Evolutionary conservation across 176 grass and related monocot genomes (phyloP).

Genomic region (Aegilops speltoides): DNA sequence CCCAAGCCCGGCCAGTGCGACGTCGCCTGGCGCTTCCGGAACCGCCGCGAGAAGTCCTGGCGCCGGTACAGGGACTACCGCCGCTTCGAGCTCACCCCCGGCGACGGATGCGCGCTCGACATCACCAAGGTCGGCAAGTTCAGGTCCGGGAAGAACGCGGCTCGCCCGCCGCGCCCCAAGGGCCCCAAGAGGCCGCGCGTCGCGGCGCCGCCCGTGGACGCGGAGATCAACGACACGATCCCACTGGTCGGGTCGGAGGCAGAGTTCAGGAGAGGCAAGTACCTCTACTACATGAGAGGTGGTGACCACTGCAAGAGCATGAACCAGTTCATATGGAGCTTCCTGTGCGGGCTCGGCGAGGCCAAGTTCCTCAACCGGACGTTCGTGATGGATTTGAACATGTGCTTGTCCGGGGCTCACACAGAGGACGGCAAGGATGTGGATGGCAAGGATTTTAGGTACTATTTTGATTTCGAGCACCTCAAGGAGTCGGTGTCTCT

Average conservation of each 20-base stretch:
- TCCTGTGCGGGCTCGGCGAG: slow-evolving; percentile 86
- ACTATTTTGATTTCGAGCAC: slow-evolving; percentile 96
- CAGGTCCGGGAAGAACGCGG: slow-evolving; percentile 76
- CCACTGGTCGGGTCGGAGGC: slow-evolving; percentile 74
- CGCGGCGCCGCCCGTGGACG: slow-evolving; percentile 27
- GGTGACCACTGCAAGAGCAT: slow-evolving; percentile 97
- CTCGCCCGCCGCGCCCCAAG: slow-evolving; percentile 28
- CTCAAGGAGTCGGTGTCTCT: slow-evolving; percentile 68
- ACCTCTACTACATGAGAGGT: slow-evolving; percentile 87
- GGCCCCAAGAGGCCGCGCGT: slow-evolving; percentile 16
- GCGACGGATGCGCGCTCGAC: slow-evolving; percentile 59
- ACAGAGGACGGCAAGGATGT: slow-evolving; percentile 74
- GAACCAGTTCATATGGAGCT: slow-evolving; percentile 95
- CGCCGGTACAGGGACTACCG: slow-evolving; percentile 88
- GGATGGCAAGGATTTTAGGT: slow-evolving; percentile 87
- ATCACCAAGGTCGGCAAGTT: slow-evolving; percentile 68
- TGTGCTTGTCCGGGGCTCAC: slow-evolving; percentile 75
- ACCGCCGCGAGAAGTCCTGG: slow-evolving; percentile 85
- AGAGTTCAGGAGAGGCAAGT: slow-evolving; percentile 68
- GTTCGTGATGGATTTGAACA: slow-evolving; percentile 76
- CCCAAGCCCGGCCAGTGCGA: slow-evolving; percentile 59
- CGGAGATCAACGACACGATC: slow-evolving; percentile 90
- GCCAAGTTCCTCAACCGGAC: slow-evolving; percentile 95
- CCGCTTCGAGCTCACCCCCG: slow-evolving; percentile 54
- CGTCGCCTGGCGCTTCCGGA: slow-evolving; percentile 87